phyloP scores from a whole-genome alignment of 2,329 filamentous ascomycete species.

The Raffaelea ambrosiae region DNA sequence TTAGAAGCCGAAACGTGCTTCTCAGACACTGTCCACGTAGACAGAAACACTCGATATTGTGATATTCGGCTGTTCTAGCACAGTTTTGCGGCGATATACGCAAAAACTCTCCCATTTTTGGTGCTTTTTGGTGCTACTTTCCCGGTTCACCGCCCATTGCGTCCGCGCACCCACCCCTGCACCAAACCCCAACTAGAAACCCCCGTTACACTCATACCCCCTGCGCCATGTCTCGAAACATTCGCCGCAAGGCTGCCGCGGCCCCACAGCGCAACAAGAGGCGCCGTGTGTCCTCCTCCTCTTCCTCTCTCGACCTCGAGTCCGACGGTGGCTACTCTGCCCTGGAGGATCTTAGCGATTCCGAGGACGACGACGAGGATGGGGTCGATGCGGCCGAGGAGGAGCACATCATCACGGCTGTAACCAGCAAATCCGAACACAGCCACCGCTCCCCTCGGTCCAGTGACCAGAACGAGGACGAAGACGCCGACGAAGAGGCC shows the following conservation, averaged over 20 bases:
- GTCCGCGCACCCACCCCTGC: constrained; percentile 1
- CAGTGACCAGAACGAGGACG: constrained; percentile 26
- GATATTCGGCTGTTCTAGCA: too few species aligned
- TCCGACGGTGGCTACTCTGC: constrained; percentile 66
- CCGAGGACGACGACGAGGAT: constrained; percentile 68
- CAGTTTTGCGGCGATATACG: not conserved
- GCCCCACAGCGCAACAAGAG: constrained; percentile 31
- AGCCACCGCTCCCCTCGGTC: not conserved
- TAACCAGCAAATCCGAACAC: not conserved
- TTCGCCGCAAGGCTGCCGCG: constrained; percentile 35
- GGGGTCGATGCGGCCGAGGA: constrained; percentile 73
- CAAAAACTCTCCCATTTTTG: constrained; percentile 11
- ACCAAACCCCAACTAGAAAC: not conserved
- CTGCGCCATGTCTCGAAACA: constrained; percentile 43
- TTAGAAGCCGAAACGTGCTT: too few species aligned
- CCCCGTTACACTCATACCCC: constrained; percentile 7
- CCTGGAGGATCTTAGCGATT: constrained; percentile 72
- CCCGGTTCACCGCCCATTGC: constrained; percentile 27
- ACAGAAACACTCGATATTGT: too few species aligned
- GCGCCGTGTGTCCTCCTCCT: constrained; percentile 43
- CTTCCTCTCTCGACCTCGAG: constrained; percentile 49
- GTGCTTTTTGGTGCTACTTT: constrained; percentile 10
- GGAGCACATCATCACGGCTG: constrained; percentile 54
- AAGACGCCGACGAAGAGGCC: constrained; percentile 26
- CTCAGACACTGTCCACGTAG: too few species aligned